Conservation (phyloP, 768 basidiomycete genomes). For the Hirschioporus abietinus region DNA sequence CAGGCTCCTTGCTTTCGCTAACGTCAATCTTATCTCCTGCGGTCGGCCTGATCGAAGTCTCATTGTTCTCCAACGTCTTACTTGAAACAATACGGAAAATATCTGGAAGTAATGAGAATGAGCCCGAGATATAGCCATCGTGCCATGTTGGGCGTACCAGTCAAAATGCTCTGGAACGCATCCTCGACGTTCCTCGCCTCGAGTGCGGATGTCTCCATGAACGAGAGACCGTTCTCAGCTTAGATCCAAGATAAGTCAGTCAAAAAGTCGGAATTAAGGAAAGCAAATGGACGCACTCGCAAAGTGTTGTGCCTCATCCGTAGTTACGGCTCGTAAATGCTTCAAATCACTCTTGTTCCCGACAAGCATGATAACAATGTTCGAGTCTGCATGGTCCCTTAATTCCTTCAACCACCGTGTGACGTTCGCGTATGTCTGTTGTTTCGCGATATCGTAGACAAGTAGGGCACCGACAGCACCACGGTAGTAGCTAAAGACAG, state of each 20-base stretch:
- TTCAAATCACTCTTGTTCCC: conserved; percentile 52
- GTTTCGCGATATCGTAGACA: conserved; percentile 36
- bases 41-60: conserved; percentile 73
- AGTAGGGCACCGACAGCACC: conserved; percentile 38
- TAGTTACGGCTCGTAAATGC: conserved; percentile 45
- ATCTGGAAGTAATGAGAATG: conserved; percentile 43
- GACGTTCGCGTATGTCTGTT: conserved; percentile 45
- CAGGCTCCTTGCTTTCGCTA: conserved; percentile 42
- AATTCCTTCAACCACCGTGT: conserved; percentile 49
- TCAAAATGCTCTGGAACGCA: conserved; percentile 50
- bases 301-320: conserved; percentile 46
- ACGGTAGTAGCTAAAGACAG: conserved; percentile 37
- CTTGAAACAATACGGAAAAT: conserved; percentile 97
- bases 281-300: conserved; percentile 28
- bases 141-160: conserved; percentile 31
- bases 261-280: background rate
- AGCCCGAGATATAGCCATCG: background rate
- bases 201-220: conserved; percentile 50
- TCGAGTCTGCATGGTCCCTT: conserved; percentile 41
- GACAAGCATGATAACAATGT: conserved; percentile 43
- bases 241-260: background rate
- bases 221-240: conserved; percentile 39
- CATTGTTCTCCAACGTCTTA: conserved; percentile 85
- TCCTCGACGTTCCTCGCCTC: conserved; percentile 47
- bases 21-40: conserved; percentile 83